These are phyloP conservation scores for Exidia glandulosa DNA, from an alignment of 768 basidiomycete genomes.

Conservation along the genomic window DNA sequence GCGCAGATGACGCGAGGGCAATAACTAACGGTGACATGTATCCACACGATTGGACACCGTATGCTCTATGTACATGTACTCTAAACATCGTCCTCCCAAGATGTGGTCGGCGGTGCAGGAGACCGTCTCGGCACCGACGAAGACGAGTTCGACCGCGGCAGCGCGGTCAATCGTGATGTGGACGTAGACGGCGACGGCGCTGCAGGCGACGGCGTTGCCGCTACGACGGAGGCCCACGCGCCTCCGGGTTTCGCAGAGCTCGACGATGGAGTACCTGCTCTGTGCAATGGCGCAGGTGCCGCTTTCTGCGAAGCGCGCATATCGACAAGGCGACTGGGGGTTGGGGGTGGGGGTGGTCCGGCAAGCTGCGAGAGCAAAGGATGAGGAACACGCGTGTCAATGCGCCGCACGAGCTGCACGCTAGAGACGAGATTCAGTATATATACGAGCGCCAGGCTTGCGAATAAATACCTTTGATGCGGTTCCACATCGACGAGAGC, in stretches of 20 bases:
- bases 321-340: slow-evolving; percentile 52
- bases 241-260: slow-evolving; percentile 15
- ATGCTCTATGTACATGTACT: too few relatives aligned
- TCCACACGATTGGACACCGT: too few relatives aligned
- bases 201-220: slow-evolving; percentile 3
- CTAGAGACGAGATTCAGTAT: slow-evolving; percentile 22
- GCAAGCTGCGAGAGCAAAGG: slow-evolving; percentile 50
- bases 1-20: too few relatives aligned
- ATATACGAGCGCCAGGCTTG: not conserved
- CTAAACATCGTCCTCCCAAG: too few relatives aligned
- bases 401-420: slow-evolving; percentile 68
- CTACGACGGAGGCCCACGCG: slow-evolving; percentile 26
- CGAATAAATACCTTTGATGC: slow-evolving; percentile 40
- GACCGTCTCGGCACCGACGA: not conserved
- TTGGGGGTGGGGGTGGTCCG: slow-evolving; percentile 24
- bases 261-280: too few relatives aligned
- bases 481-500: slow-evolving; percentile 90
- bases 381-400: slow-evolving; percentile 70
- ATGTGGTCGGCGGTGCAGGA: too few relatives aligned
- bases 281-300: slow-evolving; percentile 6
- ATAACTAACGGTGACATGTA: too few relatives aligned
- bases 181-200: not conserved
- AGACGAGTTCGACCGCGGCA: not conserved
- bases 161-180: not conserved
- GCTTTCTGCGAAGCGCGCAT: slow-evolving; percentile 23